Evolutionary conservation across 768 basidiomycete species (phyloP).

Genomic region (Suillus fuscotomentosus): DNA sequence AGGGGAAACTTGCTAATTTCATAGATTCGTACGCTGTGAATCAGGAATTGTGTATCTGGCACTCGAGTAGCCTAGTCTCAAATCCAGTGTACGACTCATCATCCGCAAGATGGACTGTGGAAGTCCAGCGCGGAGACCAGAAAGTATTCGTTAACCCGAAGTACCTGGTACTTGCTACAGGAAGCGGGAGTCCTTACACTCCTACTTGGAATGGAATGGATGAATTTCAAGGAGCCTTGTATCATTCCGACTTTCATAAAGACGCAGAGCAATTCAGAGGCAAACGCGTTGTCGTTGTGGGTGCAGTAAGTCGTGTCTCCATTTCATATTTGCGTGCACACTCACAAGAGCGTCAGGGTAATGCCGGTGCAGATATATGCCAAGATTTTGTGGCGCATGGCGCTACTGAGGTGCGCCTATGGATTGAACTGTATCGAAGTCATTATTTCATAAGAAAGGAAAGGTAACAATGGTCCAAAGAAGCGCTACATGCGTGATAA

Average conservation of each 20-base stretch:
- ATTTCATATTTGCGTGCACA: not conserved
- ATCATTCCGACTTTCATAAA: conserved; percentile 50
- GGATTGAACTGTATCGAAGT: not conserved
- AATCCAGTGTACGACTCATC: conserved; percentile 15
- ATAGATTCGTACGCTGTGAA: conserved; percentile 53
- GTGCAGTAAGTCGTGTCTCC: conserved; percentile 17
- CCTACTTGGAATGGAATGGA: conserved; percentile 31
- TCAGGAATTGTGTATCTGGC: conserved; percentile 59
- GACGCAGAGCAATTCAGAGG: conserved; percentile 44
- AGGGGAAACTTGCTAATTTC: conserved; percentile 52
- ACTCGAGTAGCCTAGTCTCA: conserved; percentile 35
- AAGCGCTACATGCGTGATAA: not conserved
- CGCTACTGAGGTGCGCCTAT: not conserved
- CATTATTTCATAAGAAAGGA: not conserved
- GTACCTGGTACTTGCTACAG: not conserved
- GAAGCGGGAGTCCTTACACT: not conserved
- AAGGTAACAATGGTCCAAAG: not conserved
- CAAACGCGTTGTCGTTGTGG: conserved; percentile 61
- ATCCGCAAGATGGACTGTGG: not conserved
- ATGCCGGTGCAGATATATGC: not conserved
- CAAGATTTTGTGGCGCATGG: not conserved
- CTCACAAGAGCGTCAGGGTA: not conserved
- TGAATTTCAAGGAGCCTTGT: conserved; percentile 45
- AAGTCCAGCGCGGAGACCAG: not conserved
- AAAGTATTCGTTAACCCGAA: not conserved